Evolutionary conservation across 208 protist species (phyloP), one percentile per base, ranked within the genome.

Genomic region (Trypanosoma cruzi): DNA sequence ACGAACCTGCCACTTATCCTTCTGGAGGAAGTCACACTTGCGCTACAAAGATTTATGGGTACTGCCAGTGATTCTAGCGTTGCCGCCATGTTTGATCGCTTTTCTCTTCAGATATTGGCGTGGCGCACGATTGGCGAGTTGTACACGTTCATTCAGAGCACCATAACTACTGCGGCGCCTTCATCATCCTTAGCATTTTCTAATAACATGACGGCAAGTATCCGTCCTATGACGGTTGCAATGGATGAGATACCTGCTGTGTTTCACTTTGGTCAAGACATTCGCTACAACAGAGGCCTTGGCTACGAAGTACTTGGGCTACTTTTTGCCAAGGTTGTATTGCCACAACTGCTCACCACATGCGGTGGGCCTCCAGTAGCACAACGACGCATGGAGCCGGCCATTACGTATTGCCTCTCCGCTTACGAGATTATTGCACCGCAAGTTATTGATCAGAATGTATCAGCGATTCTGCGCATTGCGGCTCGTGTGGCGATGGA

Each of bases 1-100:
- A 94, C 89, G 14, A 94, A 95, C 64, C 73, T 96, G 58, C 89
- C 92, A 14, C 74, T 96, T 11, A 95, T 96, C 60, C 77, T 96
- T n/a, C 73, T 96, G 22, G 92, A 96, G 77, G 81, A 94, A 71
- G 73, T 93, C 13, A 78, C 77, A 16, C 68, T 96, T 24, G 83
- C 65, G 3, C 61, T 96, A 20, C 70, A 93, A 58, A 57, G 74
- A 29, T 90, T 93, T 60, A 75, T 92, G 50, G 76, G 66, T 81
- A 53, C 60, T 49, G 76, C 81, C 3, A 73, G 58, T 46, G 56
- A 64, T 13, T 40, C 18, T 56, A 59, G 49, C 67, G 48, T 58
- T 6, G 44, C 20, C 40, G 44, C 40, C 34, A 24, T 84, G 57
- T 75, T 92, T 16, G 84, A 88, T 50, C 32, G 34, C 8, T 85